phyloP scores from a whole-genome alignment of 2,329 filamentous ascomycete genomes.

The Epichloe festucae region DNA sequence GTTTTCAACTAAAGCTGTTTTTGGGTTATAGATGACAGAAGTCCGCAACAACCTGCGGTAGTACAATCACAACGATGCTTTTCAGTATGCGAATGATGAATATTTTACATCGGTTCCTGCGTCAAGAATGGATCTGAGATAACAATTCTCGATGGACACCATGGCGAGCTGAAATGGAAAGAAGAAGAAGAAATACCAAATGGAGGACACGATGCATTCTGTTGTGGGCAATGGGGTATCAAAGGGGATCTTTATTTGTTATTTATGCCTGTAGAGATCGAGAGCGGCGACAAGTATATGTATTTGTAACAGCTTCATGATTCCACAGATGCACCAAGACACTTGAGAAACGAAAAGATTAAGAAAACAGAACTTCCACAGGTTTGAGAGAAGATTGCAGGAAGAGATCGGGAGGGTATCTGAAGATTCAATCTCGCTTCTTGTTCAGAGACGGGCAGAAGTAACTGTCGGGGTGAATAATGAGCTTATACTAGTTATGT shows the following conservation, averaged over 20 bases:
- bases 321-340: background rate
- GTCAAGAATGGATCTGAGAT: background rate
- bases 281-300: slow-evolving; percentile 11
- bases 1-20: slow-evolving; percentile 8
- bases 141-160: slow-evolving; percentile 1
- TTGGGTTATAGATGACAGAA: slow-evolving; percentile 15
- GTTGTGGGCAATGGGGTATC: background rate
- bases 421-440: too few species aligned
- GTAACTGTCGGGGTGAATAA: too few species aligned
- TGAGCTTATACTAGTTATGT: too few species aligned
- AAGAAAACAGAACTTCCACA: background rate
- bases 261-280: slow-evolving; percentile 12
- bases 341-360: background rate
- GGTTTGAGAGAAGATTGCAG: too few species aligned
- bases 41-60: background rate
- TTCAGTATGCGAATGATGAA: background rate
- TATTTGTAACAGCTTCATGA: slow-evolving; percentile 15
- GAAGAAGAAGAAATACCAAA: slow-evolving; percentile 2
- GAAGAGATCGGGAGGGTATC: too few species aligned
- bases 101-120: background rate
- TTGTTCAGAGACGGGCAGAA: too few species aligned
- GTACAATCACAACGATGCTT: background rate
- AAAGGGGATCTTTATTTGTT: slow-evolving; percentile 4
- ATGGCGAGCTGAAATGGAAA: slow-evolving; percentile 7
- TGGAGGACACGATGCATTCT: background rate